These are phyloP conservation scores for Aspergillus cavernicola DNA, from an alignment of 495 filamentous ascomycete genomes.

Conservation along the genomic window DNA sequence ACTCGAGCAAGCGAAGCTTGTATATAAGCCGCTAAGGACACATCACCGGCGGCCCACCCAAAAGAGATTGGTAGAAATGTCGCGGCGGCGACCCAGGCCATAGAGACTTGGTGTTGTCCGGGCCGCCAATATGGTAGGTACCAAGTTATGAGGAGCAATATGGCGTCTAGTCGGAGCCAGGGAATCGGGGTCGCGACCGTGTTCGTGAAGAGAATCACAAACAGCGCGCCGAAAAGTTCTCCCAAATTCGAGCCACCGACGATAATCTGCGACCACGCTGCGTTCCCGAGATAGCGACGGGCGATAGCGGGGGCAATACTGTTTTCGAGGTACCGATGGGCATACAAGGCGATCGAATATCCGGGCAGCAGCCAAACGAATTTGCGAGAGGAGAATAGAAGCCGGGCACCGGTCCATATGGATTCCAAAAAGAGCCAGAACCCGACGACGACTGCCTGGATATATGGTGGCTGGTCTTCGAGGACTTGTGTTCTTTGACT, in stretches of 20 bases:
- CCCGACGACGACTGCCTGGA: constrained; percentile 26
- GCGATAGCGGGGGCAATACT: constrained; percentile 38
- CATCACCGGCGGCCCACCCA: constrained; percentile 46
- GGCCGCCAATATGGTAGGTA: constrained; percentile 34
- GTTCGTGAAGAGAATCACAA: constrained; percentile 40
- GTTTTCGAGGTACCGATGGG: constrained; percentile 44
- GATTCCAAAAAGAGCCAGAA: constrained; percentile 35
- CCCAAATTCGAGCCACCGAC: constrained; percentile 44
- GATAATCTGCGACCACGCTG: constrained; percentile 43
- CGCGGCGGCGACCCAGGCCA: constrained; percentile 40
- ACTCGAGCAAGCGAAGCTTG: constrained; percentile 36
- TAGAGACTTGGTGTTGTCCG: constrained; percentile 17
- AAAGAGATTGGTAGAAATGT: constrained; percentile 43
- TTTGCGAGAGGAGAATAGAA: constrained; percentile 41
- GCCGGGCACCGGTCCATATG: constrained; percentile 32
- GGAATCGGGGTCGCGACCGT: constrained; percentile 40
- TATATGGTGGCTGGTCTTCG: constrained; percentile 15
- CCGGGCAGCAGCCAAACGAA: constrained; percentile 44
- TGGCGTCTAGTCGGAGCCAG: constrained; percentile 39
- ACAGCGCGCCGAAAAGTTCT: constrained; percentile 40
- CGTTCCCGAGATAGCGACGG: constrained; percentile 33
- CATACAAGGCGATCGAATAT: constrained; percentile 42
- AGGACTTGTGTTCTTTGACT: constrained; percentile 7
- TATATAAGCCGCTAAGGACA: constrained; percentile 42
- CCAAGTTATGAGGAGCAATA: constrained; percentile 32